Conservation (phyloP, 352 stramenopile species). For the Phytophthora agathidicida region DNA sequence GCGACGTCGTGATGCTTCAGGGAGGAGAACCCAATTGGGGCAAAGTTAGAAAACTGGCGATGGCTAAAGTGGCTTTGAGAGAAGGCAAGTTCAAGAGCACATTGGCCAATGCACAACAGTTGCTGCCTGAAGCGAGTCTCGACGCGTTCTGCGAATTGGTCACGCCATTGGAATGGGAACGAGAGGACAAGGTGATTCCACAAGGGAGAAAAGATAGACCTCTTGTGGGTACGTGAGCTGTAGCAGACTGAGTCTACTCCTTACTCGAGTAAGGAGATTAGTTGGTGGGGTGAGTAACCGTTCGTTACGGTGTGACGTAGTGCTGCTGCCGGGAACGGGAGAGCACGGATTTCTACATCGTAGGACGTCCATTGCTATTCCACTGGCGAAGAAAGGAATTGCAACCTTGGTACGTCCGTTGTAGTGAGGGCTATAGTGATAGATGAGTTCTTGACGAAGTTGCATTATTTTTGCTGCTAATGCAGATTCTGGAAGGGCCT, state of each 20-base stretch:
- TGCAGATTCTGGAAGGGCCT: slow-evolving; percentile 77
- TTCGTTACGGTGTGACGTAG: slow-evolving; percentile 25
- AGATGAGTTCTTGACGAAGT: slow-evolving; percentile 6
- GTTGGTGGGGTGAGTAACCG: slow-evolving; percentile 14
- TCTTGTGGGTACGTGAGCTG: slow-evolving; percentile 43
- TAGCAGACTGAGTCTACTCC: neutral
- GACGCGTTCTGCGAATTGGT: slow-evolving; percentile 75
- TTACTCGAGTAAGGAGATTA: too few species aligned
- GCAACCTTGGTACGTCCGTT: slow-evolving; percentile 55
- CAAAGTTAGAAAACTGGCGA: slow-evolving; percentile 22
- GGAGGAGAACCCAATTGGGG: slow-evolving; percentile 42
- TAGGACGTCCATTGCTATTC: slow-evolving; percentile 63
- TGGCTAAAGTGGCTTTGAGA: slow-evolving; percentile 47
- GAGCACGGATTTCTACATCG: slow-evolving; percentile 84
- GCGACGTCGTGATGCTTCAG: slow-evolving; percentile 48
- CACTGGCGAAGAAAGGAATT: slow-evolving; percentile 64
- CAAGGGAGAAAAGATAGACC: slow-evolving; percentile 30
- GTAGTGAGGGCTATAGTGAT: neutral
- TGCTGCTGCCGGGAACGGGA: slow-evolving; percentile 73
- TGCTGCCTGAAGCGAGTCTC: slow-evolving; percentile 62
- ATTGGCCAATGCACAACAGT: slow-evolving; percentile 55
- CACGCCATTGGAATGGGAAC: slow-evolving; percentile 63
- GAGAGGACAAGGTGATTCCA: slow-evolving; percentile 12
- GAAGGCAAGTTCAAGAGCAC: slow-evolving; percentile 68
- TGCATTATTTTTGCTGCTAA: neutral